Percentiles rank a stretch among this genome's conserved stretches.
Evolutionary conservation across 1,284 basidiomycete species (phyloP).

Genomic region (Ceratobasidium sp.): DNA sequence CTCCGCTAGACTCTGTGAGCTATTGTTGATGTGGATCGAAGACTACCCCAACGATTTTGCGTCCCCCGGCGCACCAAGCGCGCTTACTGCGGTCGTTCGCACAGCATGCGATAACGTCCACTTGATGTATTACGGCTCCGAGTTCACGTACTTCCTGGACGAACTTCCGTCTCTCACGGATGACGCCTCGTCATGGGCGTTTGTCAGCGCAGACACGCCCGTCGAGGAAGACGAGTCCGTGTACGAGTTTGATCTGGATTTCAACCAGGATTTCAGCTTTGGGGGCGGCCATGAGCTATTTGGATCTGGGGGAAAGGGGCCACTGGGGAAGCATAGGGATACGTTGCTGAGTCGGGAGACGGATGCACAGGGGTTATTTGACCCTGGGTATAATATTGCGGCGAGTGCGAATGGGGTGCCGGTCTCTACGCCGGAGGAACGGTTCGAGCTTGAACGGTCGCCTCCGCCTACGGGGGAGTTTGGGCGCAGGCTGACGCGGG

Average conservation of each 20-base stretch:
- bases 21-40: constrained; percentile 79
- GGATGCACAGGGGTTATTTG: constrained; percentile 7
- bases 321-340: no score
- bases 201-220: constrained; percentile 66
- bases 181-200: constrained; percentile 76
- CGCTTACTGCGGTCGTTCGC: constrained; percentile 78
- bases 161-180: constrained; percentile 67
- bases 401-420: not conserved
- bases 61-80: constrained; percentile 76
- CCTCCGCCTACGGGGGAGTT: constrained; percentile 13
- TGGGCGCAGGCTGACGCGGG: constrained; percentile 23
- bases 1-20: constrained; percentile 63
- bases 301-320: not conserved
- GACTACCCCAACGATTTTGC: constrained; percentile 82
- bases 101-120: constrained; percentile 75
- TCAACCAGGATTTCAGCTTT: constrained; percentile 31
- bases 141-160: constrained; percentile 47
- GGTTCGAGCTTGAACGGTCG: constrained; percentile 17
- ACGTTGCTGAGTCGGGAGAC: no score
- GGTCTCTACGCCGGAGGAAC: not conserved
- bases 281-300: not conserved
- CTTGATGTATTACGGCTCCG: constrained; percentile 82
- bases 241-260: constrained; percentile 37
- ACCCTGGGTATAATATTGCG: constrained; percentile 33
- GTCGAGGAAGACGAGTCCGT: constrained; percentile 64